These are phyloP conservation scores for Lepidium africanum DNA, from an alignment of 345 rosid genomes.

Conservation along the genomic window DNA sequence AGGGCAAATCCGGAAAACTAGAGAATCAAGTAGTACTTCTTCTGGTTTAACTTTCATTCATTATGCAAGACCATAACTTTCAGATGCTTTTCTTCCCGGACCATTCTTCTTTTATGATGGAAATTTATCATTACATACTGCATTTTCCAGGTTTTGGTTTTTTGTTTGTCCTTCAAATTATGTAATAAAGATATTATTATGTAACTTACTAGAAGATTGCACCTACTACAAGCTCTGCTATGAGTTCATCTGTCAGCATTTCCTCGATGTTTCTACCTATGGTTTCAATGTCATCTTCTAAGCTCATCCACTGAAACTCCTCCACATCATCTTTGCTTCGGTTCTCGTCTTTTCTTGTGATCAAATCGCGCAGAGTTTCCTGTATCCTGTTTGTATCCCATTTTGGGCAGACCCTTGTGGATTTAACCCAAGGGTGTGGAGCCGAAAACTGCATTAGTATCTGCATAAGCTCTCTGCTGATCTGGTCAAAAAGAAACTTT, in stretches of 20 bases:
- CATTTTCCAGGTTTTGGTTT: background rate
- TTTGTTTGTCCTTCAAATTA: background rate
- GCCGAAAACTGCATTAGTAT: slow-evolving; percentile 38
- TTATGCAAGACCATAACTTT: background rate
- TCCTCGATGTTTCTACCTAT: slow-evolving; percentile 72
- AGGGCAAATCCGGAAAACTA: slow-evolving; percentile 5
- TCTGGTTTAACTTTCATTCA: background rate
- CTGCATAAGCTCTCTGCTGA: slow-evolving; percentile 46
- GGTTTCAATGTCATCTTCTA: slow-evolving; percentile 43
- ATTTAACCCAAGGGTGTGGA: slow-evolving; percentile 58
- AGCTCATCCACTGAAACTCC: slow-evolving; percentile 51
- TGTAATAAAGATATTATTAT: slow-evolving; percentile 4
- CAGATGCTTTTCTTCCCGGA: background rate
- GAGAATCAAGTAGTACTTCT: background rate
- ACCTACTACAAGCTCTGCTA: slow-evolving; percentile 42
- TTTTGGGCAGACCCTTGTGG: slow-evolving; percentile 15
- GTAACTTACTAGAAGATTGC: slow-evolving; percentile 14
- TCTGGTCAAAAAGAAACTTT: slow-evolving; percentile 56
- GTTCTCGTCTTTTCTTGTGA: slow-evolving; percentile 35
- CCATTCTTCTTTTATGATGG: slow-evolving; percentile 14
- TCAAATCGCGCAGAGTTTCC: slow-evolving; percentile 37
- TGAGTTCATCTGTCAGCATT: slow-evolving; percentile 54
- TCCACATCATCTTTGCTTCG: slow-evolving; percentile 33
- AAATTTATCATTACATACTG: slow-evolving; percentile 28
- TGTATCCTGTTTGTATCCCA: slow-evolving; percentile 40